Percentiles rank a stretch among this genome's conserved stretches.
Evolutionary conservation across 2,329 filamentous ascomycete species (phyloP).

Genomic region (Calonectria pseudoturangicola): DNA sequence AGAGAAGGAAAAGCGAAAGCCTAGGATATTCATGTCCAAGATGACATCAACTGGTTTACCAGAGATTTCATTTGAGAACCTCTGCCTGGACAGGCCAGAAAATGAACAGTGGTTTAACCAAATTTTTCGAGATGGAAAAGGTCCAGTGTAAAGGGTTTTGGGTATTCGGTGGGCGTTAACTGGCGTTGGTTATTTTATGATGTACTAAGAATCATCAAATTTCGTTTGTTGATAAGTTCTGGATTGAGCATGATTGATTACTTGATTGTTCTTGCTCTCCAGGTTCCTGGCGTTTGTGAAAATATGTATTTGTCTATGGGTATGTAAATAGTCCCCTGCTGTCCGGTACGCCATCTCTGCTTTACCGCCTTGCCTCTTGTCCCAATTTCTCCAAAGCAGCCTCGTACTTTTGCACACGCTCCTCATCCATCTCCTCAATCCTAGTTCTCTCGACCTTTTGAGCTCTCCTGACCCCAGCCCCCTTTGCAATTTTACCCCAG

Average conservation of each 20-base stretch:
- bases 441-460: constrained; percentile 69
- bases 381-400: constrained; percentile 77
- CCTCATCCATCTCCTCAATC: constrained; percentile 68
- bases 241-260: too few species aligned
- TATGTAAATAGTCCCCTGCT: constrained; percentile 42
- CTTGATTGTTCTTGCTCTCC: neutral
- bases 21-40: neutral
- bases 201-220: neutral
- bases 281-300: neutral
- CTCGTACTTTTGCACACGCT: constrained; percentile 69
- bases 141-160: neutral
- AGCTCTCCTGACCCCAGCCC: constrained; percentile 68
- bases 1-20: neutral
- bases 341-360: constrained; percentile 33
- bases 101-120: neutral
- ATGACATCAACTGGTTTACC: neutral
- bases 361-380: constrained; percentile 70
- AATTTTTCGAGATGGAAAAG: constrained; percentile 1
- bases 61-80: neutral
- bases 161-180: neutral
- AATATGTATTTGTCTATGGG: constrained; percentile 37
- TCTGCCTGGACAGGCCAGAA: neutral
- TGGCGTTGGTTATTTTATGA: neutral
- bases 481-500: constrained; percentile 84
- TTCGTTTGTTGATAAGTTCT: neutral